phyloP scores from a whole-genome alignment of 2,329 filamentous ascomycete species.

The Venturiaceae sp. region DNA sequence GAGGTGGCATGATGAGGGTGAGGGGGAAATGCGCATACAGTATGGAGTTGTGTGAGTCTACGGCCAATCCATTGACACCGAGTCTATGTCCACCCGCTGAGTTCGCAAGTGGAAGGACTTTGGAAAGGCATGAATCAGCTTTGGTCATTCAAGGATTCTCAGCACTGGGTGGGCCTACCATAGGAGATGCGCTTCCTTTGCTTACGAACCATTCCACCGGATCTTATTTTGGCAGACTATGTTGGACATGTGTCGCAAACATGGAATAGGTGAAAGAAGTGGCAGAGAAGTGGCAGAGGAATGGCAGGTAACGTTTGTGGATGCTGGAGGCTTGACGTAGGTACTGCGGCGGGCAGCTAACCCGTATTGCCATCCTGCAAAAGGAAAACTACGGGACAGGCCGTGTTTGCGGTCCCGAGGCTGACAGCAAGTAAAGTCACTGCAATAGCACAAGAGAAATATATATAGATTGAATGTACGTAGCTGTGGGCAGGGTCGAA shows the following conservation, averaged over 20 bases:
- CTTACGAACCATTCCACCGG: constrained; percentile 36
- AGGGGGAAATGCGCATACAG: constrained; percentile 50
- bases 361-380: no score
- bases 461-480: no score
- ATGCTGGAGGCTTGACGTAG: not conserved
- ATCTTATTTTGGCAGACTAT: not conserved
- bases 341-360: no score
- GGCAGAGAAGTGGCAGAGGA: no score
- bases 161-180: constrained; percentile 25
- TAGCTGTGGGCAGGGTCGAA: no score
- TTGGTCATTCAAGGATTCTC: not conserved
- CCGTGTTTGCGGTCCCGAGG: not conserved
- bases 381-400: not conserved
- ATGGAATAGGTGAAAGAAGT: not conserved
- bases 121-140: not conserved
- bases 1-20: constrained; percentile 8
- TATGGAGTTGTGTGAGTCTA: constrained; percentile 73
- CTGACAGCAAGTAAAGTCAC: not conserved
- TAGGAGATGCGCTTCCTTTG: constrained; percentile 44
- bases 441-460: not conserved
- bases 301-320: no score
- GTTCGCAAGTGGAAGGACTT: constrained; percentile 64
- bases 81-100: constrained; percentile 78
- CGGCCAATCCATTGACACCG: constrained; percentile 87
- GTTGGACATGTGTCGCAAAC: not conserved